These are phyloP conservation scores for Corynespora cassiicola DNA, from an alignment of 2,329 filamentous ascomycete genomes.

Conservation along the genomic window DNA sequence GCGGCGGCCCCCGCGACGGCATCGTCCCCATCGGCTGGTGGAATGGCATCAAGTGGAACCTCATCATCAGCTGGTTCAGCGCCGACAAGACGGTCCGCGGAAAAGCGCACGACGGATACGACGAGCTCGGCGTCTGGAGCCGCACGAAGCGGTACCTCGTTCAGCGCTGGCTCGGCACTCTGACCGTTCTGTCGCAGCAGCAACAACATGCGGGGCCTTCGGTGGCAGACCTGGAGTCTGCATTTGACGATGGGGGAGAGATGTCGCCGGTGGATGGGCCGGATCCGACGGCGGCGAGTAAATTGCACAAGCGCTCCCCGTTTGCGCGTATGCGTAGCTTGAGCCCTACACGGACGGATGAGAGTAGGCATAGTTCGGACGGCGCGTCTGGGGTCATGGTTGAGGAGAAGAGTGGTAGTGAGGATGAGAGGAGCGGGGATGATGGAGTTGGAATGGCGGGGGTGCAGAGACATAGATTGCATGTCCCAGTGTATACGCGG, in stretches of 20 bases:
- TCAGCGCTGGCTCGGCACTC: slow-evolving; percentile 48
- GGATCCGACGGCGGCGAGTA: slow-evolving; percentile 42
- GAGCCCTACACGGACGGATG: slow-evolving; percentile 38
- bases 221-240: slow-evolving; percentile 10
- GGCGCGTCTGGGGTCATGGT: slow-evolving; percentile 45
- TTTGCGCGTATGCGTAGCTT: slow-evolving; percentile 34
- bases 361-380: slow-evolving; percentile 26
- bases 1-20: slow-evolving; percentile 51
- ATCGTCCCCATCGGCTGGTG: slow-evolving; percentile 49
- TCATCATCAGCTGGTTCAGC: slow-evolving; percentile 56
- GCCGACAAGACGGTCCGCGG: slow-evolving; percentile 48
- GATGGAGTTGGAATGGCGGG: slow-evolving; percentile 13
- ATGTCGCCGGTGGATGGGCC: slow-evolving; percentile 45
- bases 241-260: slow-evolving; percentile 2
- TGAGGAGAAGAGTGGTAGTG: slow-evolving; percentile 45
- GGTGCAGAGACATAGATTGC: slow-evolving; percentile 10
- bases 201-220: too few relatives aligned
- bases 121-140: slow-evolving; percentile 48
- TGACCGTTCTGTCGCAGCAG: slow-evolving; percentile 37
- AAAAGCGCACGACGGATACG: slow-evolving; percentile 35
- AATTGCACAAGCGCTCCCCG: slow-evolving; percentile 24
- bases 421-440: slow-evolving; percentile 44
- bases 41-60: slow-evolving; percentile 54
- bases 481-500: slow-evolving; percentile 14
- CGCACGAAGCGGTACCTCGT: slow-evolving; percentile 48